Evolutionary conservation across 371 early-diverging fungal genomes (phyloP), one percentile per base, ranked within the genome.

Genomic region (Actinomucor elegans): DNA sequence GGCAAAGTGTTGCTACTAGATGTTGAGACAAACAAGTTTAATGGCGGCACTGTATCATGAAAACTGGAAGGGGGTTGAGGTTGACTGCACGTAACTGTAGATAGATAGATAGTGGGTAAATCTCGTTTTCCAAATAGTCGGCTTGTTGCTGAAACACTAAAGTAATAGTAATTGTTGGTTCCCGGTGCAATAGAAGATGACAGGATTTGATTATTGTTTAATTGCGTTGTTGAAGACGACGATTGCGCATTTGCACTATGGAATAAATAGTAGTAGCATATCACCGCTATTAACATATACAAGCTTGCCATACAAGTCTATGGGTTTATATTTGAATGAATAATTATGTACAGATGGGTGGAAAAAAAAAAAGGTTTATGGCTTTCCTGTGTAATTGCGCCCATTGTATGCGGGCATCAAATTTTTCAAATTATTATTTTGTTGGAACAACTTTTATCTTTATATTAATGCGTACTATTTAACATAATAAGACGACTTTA

Each of bases 11-110:
- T 69, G 6, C 52, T 56, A 29, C 48, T 56, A 1, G 77, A 69
- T 2, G 62, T 74, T 7, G 79, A 79, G 8, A 80, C 32, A 52
- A 66, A 80, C 18, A 79, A 35, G 21, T 67, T 57, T 21, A 81
- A 43, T 0, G 75, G 67, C 4, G 80, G 76, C 14, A 69, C 52
- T 12, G 46, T 48, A 14, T 66, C 70, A 23, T 54, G 58, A 27
- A 49, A 62, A 20, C 42, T 44, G 9, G 58, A 14, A 12, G 74
- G 66, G 41, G 74, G 52, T 24, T 24, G 37, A n/a, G 73, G 71
- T 36, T 73, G 74, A 21, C 45, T 56, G 35, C 77, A 77, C 11
- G 41, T 66, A 7, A 69, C 55, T 17, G 66, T 24, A 0, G 71
- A 69, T 10, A 77, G 38, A 52, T 61, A 69, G 17, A 73, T 55